phyloP scores from a whole-genome alignment of 23 red algal genomes.

The Gracilariopsis chorda region DNA sequence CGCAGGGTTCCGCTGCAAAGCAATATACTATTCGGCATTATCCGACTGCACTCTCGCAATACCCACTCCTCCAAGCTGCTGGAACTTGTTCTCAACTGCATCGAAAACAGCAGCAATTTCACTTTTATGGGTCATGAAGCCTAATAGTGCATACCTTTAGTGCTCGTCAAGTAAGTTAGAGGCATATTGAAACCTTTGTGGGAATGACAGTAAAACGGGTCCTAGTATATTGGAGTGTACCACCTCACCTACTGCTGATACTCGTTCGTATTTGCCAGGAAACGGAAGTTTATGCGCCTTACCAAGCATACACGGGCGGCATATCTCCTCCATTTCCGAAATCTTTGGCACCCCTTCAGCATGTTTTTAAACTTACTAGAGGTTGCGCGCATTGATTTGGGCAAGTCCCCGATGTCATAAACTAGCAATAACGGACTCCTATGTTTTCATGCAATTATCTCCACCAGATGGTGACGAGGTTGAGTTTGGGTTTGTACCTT shows the following conservation, averaged over 20 bases:
- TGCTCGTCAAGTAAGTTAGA: slow-evolving; percentile 13
- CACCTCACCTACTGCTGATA: neutral
- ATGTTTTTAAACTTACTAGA: no score
- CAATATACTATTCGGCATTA: neutral
- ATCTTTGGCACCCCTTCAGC: no score
- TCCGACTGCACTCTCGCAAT: neutral
- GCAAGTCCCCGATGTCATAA: no score
- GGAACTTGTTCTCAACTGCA: no score
- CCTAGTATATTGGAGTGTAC: neutral
- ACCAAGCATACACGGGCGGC: no score
- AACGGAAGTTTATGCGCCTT: neutral
- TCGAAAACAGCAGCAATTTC: neutral
- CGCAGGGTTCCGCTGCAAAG: neutral
- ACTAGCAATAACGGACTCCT: no score
- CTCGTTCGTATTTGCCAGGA: neutral
- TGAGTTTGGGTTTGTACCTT: no score
- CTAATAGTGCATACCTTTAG: neutral
- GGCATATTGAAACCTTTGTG: neutral
- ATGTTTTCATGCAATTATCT: no score
- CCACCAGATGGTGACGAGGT: no score
- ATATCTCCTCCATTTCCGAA: no score
- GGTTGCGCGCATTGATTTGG: no score
- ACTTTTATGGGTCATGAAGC: neutral
- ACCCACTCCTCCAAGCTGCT: neutral
- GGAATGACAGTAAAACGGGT: neutral